These are phyloP conservation scores for Asterochloris sp. DNA, from an alignment of 139 green algal species.

Conservation along the genomic window DNA sequence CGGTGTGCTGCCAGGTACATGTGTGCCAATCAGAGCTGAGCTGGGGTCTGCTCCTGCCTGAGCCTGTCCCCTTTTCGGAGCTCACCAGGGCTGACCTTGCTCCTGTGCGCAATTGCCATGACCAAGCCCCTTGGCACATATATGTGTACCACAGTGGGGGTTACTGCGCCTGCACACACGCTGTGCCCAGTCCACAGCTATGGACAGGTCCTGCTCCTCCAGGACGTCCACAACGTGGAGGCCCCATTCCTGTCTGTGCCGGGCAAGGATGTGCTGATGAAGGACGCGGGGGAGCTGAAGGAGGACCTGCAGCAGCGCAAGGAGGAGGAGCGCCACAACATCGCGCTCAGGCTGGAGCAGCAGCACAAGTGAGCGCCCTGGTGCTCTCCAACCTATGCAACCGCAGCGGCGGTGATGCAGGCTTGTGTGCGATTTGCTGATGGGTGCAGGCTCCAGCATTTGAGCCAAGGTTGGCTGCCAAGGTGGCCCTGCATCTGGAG, in stretches of 20 bases:
- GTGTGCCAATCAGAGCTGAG: too few relatives aligned
- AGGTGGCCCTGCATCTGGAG: too few relatives aligned
- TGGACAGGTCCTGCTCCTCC: not conserved
- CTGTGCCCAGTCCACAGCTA: not conserved
- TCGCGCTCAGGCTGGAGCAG: conserved; percentile 19
- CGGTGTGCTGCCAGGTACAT: too few relatives aligned
- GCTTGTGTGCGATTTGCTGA: too few relatives aligned
- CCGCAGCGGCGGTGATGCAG: not conserved
- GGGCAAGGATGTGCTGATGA: conserved; percentile 84
- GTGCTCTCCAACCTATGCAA: not conserved
- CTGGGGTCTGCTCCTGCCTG: too few relatives aligned
- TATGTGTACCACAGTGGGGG: not conserved
- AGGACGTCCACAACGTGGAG: conserved; percentile 71
- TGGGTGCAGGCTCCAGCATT: too few relatives aligned
- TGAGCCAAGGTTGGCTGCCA: too few relatives aligned
- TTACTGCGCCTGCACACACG: not conserved
- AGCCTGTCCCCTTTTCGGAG: too few relatives aligned
- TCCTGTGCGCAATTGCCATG: too few relatives aligned
- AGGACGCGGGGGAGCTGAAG: conserved; percentile 82
- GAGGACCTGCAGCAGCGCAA: conserved; percentile 49
- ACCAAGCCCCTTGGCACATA: not conserved
- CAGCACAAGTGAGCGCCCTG: not conserved
- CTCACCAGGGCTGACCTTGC: too few relatives aligned
- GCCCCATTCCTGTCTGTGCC: conserved; percentile 84
- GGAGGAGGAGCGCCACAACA: conserved; percentile 24